phyloP scores from a whole-genome alignment of 768 basidiomycete genomes.

The Lactarius quietus region DNA sequence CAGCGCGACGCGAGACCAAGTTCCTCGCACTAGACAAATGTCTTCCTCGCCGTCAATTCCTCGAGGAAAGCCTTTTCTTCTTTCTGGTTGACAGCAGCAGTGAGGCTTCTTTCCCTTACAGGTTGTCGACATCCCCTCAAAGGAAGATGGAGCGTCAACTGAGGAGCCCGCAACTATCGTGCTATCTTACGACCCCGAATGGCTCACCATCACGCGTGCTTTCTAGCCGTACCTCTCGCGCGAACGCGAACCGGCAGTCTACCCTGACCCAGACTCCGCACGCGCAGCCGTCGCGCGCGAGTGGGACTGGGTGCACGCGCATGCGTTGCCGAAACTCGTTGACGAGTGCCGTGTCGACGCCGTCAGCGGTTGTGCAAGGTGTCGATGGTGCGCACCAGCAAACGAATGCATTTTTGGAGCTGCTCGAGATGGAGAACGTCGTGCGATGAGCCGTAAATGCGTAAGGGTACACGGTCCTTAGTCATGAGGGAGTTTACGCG shows the following conservation, averaged over 20 bases:
- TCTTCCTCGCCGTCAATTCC: slow-evolving; percentile 41
- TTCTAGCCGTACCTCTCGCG: slow-evolving; percentile 77
- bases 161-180: slow-evolving; percentile 29
- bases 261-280: slow-evolving; percentile 55
- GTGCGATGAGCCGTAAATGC: slow-evolving; percentile 30
- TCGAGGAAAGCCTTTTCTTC: slow-evolving; percentile 54
- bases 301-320: slow-evolving; percentile 60
- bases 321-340: slow-evolving; percentile 41
- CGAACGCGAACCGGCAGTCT: slow-evolving; percentile 43
- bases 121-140: slow-evolving; percentile 63
- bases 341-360: slow-evolving; percentile 18
- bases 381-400: slow-evolving; percentile 35
- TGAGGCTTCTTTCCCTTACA: slow-evolving; percentile 30
- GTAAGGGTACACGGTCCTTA: neutral
- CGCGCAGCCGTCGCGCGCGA: slow-evolving; percentile 55
- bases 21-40: slow-evolving; percentile 90
- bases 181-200: slow-evolving; percentile 61
- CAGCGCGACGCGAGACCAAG: slow-evolving; percentile 47
- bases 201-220: slow-evolving; percentile 50
- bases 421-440: slow-evolving; percentile 81
- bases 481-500: neutral
- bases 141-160: slow-evolving; percentile 18
- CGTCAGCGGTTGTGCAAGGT: slow-evolving; percentile 20
- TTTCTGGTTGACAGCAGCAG: neutral
- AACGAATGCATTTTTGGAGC: slow-evolving; percentile 76